A percentile compares a stretch with the other conserved stretches of the same genome.
Evolutionary conservation across 495 filamentous ascomycete genomes (phyloP).

Genomic region (Glutinoglossum americanum): DNA sequence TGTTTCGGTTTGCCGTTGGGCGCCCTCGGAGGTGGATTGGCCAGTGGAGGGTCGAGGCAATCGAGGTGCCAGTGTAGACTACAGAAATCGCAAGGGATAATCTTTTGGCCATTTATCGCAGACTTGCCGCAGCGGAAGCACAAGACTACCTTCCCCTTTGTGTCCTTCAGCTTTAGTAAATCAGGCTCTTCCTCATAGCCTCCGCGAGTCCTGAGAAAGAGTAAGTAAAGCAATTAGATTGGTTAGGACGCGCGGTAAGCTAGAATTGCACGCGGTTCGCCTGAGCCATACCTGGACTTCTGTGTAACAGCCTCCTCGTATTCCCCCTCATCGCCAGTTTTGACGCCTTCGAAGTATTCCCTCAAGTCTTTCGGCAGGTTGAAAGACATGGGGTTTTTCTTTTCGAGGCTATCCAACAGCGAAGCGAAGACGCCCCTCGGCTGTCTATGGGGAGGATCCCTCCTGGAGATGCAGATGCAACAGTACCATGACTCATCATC

Average conservation of each 20-base stretch:
- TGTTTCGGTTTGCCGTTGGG: constrained; percentile 26
- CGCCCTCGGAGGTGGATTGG: constrained; percentile 40
- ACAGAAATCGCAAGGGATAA: constrained; percentile 70
- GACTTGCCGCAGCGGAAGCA: constrained; percentile 49
- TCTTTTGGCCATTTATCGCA: constrained; percentile 31
- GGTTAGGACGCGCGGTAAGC: not conserved
- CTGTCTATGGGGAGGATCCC: constrained; percentile 17
- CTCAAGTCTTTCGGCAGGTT: constrained; percentile 42
- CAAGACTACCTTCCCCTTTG: constrained; percentile 43
- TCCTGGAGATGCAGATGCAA: constrained; percentile 36
- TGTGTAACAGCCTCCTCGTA: constrained; percentile 40
- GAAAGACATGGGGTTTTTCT: constrained; percentile 51
- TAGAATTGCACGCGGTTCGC: constrained; percentile 5
- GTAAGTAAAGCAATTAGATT: not conserved
- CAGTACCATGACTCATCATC: constrained; percentile 67
- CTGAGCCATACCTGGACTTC: constrained; percentile 18
- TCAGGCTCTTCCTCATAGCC: constrained; percentile 44
- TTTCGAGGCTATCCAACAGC: constrained; percentile 35
- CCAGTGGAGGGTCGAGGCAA: constrained; percentile 68
- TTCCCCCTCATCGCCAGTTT: constrained; percentile 50
- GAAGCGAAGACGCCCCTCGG: constrained; percentile 32
- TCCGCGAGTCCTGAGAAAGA: constrained; percentile 25
- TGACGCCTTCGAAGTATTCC: constrained; percentile 52
- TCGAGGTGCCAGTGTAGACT: constrained; percentile 71
- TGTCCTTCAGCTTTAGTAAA: constrained; percentile 39